phyloP scores from a whole-genome alignment of 2,329 filamentous ascomycete species.

The Exophiala spinifera region DNA sequence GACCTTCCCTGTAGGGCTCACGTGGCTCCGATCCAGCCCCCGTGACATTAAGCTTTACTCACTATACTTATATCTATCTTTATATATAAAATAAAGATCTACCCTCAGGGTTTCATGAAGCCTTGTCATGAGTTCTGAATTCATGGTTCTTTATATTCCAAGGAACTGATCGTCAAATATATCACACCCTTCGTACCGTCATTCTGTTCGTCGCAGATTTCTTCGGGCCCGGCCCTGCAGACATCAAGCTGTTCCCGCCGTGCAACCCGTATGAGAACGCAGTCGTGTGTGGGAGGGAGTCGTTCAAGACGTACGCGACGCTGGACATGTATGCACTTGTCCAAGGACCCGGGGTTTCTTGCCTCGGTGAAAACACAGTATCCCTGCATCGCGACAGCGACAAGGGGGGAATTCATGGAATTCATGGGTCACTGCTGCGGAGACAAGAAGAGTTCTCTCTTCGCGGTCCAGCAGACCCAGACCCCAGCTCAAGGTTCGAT shows the following conservation, averaged over 20 bases:
- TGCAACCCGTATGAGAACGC: slow-evolving; percentile 58
- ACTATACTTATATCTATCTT: too few species aligned
- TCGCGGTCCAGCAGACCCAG: not conserved
- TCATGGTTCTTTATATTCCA: too few species aligned
- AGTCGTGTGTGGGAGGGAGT: slow-evolving; percentile 56
- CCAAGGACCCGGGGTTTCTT: slow-evolving; percentile 55
- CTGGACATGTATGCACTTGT: slow-evolving; percentile 56
- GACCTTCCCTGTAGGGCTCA: not conserved
- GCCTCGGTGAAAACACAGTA: slow-evolving; percentile 50
- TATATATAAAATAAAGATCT: too few species aligned
- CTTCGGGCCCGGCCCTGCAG: slow-evolving; percentile 71
- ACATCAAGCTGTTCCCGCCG: slow-evolving; percentile 60
- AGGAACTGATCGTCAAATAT: too few species aligned
- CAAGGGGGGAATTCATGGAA: slow-evolving; percentile 56
- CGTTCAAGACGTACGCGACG: slow-evolving; percentile 54
- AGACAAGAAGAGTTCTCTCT: slow-evolving; percentile 49
- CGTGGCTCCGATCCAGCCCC: too few species aligned
- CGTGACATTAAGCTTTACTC: too few species aligned
- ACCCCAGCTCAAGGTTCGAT: too few species aligned
- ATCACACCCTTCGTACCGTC: too few species aligned
- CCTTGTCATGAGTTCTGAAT: too few species aligned
- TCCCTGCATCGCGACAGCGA: slow-evolving; percentile 42
- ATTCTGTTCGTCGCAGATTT: slow-evolving; percentile 88
- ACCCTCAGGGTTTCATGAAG: too few species aligned
- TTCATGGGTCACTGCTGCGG: slow-evolving; percentile 61